phyloP scores from a whole-genome alignment of 1,139 yeast genomes.

The Debaryomycetaceae sp. region DNA sequence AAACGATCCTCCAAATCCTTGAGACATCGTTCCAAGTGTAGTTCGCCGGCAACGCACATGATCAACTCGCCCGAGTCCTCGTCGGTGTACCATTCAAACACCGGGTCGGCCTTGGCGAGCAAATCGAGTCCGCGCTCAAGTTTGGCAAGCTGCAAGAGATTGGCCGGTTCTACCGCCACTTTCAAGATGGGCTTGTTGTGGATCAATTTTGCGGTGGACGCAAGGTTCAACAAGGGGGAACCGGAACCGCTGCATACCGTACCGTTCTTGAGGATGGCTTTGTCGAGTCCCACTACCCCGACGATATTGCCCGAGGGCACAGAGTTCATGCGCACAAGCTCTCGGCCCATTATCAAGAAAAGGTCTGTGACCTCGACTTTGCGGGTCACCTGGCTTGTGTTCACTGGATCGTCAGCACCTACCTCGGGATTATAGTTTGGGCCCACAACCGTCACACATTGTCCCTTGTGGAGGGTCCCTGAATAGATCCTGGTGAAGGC shows the following conservation, averaged over 20 bases:
- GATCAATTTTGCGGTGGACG: slow-evolving; percentile 40
- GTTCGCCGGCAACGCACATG: slow-evolving; percentile 90
- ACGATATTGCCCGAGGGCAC: slow-evolving; percentile 96
- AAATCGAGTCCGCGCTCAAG: slow-evolving; percentile 71
- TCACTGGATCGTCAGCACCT: slow-evolving; percentile 38
- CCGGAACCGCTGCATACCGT: slow-evolving; percentile 46
- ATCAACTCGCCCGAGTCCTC: slow-evolving; percentile 85
- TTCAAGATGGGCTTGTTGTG: slow-evolving; percentile 78
- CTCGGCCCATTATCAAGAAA: slow-evolving; percentile 87
- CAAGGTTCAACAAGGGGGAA: slow-evolving; percentile 65
- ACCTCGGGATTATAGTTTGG: slow-evolving; percentile 75
- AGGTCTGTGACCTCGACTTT: slow-evolving; percentile 50
- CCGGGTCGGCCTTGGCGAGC: slow-evolving; percentile 84
- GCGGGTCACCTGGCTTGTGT: slow-evolving; percentile 34
- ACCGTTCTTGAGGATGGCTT: slow-evolving; percentile 74
- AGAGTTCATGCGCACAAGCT: slow-evolving; percentile 58
- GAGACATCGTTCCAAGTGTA: slow-evolving; percentile 83
- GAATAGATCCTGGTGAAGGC: slow-evolving; percentile 87
- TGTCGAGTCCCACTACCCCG: slow-evolving; percentile 87
- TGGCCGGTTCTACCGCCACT: slow-evolving; percentile 88
- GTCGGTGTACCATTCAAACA: slow-evolving; percentile 75
- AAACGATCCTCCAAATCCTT: slow-evolving; percentile 84
- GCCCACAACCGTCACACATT: slow-evolving; percentile 62
- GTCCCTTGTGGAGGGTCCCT: slow-evolving; percentile 71
- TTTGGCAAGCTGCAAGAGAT: slow-evolving; percentile 68